phyloP scores from a whole-genome alignment of 1,284 basidiomycete species.

The Vanrija humicola region DNA sequence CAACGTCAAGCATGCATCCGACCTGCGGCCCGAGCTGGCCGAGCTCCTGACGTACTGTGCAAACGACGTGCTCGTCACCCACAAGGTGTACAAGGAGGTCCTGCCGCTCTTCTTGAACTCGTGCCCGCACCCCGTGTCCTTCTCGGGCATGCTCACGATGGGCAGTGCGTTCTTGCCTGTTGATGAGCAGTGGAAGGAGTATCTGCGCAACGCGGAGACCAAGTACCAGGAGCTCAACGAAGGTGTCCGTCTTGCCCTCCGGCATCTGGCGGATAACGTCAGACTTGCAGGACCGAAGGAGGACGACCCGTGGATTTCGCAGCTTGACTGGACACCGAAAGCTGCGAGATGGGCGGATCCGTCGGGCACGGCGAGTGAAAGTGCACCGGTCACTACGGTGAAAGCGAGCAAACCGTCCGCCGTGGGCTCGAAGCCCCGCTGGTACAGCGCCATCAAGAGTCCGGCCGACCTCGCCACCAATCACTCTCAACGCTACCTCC shows the following conservation, averaged over 20 bases:
- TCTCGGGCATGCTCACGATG: constrained; percentile 88
- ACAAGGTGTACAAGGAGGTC: constrained; percentile 72
- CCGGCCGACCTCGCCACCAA: constrained; percentile 13
- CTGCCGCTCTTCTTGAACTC: constrained; percentile 78
- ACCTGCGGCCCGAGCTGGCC: constrained; percentile 65
- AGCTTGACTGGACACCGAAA: constrained; percentile 95
- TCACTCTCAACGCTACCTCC: constrained; percentile 23
- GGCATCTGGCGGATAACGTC: constrained; percentile 58
- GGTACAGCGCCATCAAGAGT: constrained; percentile 24
- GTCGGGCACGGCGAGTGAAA: not conserved
- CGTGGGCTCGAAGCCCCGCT: constrained; percentile 9
- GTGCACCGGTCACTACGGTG: not conserved
- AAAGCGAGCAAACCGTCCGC: not conserved
- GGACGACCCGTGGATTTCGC: constrained; percentile 78
- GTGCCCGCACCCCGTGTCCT: constrained; percentile 91
- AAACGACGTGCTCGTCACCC: constrained; percentile 77
- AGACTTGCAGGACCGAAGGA: constrained; percentile 54
- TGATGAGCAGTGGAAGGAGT: constrained; percentile 81
- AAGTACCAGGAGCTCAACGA: constrained; percentile 73
- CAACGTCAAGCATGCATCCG: constrained; percentile 45
- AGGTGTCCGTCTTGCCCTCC: constrained; percentile 64
- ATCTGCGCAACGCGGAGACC: constrained; percentile 71
- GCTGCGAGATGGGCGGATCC: constrained; percentile 57
- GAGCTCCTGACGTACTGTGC: constrained; percentile 87
- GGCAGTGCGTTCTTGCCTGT: constrained; percentile 88